Conservation (phyloP, 305 asterid species). For the Petunia hybrid region DNA sequence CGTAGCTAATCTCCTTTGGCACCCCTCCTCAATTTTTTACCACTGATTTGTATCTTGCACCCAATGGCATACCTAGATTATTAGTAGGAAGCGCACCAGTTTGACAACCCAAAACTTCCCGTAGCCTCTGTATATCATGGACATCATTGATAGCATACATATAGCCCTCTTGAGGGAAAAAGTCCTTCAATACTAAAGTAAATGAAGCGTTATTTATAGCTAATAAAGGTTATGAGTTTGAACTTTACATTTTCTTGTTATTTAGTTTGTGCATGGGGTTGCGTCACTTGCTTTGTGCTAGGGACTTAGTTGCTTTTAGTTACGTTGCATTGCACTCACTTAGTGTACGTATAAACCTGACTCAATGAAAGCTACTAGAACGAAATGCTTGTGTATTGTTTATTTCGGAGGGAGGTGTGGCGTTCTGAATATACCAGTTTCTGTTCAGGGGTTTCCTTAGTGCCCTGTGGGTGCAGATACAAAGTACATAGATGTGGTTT, state of each 20-base stretch:
- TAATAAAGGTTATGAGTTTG: no score
- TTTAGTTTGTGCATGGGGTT: not conserved
- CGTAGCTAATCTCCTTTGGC: not conserved
- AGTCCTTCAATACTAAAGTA: no score
- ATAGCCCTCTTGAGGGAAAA: no score
- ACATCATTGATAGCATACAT: no score
- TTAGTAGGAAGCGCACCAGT: no score
- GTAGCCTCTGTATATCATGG: no score
- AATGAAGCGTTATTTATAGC: no score
- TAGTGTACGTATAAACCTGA: not conserved
- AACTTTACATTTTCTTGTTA: not conserved
- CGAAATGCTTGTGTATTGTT: not conserved
- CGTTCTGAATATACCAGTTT: not conserved
- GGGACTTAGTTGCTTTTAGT: not conserved
- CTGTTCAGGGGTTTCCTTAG: not conserved
- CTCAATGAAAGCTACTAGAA: not conserved
- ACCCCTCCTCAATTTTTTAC: not conserved
- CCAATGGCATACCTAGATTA: no score
- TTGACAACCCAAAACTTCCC: no score
- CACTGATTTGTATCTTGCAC: no score
- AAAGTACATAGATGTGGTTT: not conserved
- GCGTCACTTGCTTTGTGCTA: not conserved
- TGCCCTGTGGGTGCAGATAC: not conserved
- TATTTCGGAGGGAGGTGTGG: not conserved
- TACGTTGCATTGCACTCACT: not conserved